phyloP scores from a whole-genome alignment of 306 rosid genomes.

The Abrus precatorius region DNA sequence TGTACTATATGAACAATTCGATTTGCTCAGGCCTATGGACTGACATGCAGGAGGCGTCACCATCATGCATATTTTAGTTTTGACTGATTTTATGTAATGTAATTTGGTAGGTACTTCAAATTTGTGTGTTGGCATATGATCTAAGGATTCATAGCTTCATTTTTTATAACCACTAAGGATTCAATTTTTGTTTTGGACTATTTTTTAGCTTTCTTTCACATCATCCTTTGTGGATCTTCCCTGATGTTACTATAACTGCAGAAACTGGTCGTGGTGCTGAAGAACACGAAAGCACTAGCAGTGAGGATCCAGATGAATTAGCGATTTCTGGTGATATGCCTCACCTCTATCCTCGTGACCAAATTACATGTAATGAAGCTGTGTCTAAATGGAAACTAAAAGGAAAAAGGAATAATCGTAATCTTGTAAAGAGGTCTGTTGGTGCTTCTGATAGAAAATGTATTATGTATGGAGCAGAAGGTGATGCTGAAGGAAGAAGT shows the following conservation, averaged over 20 bases:
- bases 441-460: conserved; percentile 58
- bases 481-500: conserved; percentile 63
- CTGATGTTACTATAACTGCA: conserved; percentile 58
- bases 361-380: conserved; percentile 61
- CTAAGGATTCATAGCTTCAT: conserved; percentile 12
- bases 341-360: conserved; percentile 67
- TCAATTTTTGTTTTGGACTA: conserved; percentile 31
- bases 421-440: conserved; percentile 64
- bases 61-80: conserved; percentile 31
- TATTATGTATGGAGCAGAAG: conserved; percentile 60
- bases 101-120: conserved; percentile 14
- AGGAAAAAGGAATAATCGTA: conserved; percentile 90
- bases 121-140: conserved; percentile 15
- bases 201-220: conserved; percentile 30
- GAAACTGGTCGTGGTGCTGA: conserved; percentile 68
- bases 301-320: conserved; percentile 73
- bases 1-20: conserved; percentile 1
- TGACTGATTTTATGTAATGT: conserved; percentile 24
- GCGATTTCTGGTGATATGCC: conserved; percentile 67
- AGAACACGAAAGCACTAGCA: conserved; percentile 68
- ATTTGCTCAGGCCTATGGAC: not conserved
- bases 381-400: conserved; percentile 92
- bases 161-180: conserved; percentile 13
- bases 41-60: not conserved
- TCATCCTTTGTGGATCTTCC: conserved; percentile 44